These are phyloP conservation scores for Rosa chinensis DNA, from an alignment of 306 rosid species.

Conservation along the genomic window DNA sequence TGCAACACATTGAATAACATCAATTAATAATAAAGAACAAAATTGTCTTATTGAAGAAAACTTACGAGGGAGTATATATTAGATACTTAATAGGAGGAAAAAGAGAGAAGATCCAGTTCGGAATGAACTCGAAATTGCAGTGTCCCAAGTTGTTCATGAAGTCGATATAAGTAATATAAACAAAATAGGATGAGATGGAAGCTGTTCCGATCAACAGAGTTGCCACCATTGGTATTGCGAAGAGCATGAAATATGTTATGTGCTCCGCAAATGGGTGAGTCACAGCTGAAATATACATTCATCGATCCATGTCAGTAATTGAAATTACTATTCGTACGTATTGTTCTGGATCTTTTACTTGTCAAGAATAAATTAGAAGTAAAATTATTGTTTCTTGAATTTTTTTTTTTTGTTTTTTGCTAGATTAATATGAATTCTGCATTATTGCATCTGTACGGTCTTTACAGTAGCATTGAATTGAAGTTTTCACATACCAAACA, in stretches of 20 bases:
- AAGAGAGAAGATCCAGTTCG: constrained; percentile 35
- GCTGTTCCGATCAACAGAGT: background rate
- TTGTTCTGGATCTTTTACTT: background rate
- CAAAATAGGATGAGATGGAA: background rate
- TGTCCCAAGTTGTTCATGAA: constrained; percentile 59
- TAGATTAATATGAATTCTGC: no score
- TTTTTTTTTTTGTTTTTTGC: no score
- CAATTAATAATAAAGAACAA: background rate
- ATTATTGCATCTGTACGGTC: no score
- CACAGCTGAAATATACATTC: constrained; percentile 30
- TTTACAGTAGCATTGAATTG: no score
- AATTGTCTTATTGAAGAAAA: background rate
- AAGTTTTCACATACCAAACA: no score
- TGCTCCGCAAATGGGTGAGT: constrained; percentile 52
- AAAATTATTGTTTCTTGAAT: no score
- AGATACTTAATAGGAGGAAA: constrained; percentile 45
- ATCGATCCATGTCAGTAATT: background rate
- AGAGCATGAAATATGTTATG: constrained; percentile 32
- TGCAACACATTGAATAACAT: background rate
- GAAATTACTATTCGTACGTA: background rate
- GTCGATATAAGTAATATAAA: constrained; percentile 33
- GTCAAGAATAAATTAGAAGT: no score
- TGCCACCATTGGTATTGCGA: constrained; percentile 32
- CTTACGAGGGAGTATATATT: constrained; percentile 45
- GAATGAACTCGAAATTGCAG: constrained; percentile 47